Base-by-base conservation (phyloP, 108 stramenopile species). In the Mayamaea pseudoterrestris region DNA sequence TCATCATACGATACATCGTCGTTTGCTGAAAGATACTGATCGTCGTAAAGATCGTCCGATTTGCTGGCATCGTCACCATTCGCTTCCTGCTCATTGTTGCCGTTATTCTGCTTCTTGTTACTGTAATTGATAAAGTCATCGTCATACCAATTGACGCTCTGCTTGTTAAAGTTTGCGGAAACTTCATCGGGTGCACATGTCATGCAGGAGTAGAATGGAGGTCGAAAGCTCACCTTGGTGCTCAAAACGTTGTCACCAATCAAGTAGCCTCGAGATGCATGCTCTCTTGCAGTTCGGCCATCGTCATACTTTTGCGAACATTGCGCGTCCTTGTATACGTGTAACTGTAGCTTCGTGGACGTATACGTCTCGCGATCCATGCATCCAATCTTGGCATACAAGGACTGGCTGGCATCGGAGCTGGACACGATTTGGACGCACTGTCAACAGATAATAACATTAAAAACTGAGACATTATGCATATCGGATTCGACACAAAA, bases 321-420 rank as follows among this genome's bases (percentile, higher is more conserved):
- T 22, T 73, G 68, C 5, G 61, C 52, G 48, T 90, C 88, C 12
- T 66, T 83, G 60, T 90, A 90, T 0, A 90, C 39, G 34, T 80
- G 78, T 49, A 90, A 55, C 41, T 80, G 67, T 0, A 90, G 53
- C 34, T 75, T 83, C 23, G 83, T 85, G 28, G 83, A 85, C 7
- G 80, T 85, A 52, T 73, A 85, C 0, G 88, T 85, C 39, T 77
- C 78, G 13, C 80, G 66, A 14, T 83, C 78, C 55, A 77, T 67
- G 50, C 88, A 90, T 17, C 88, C 88, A 52, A 90, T 84, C 46
- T 90, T 90, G 54, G 80, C 88, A 39, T 90, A 90, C 22, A 90
- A 62, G 13, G 55, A 37, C 0, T 58, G 61, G 30, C 63, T 41
- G 7, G 65, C 29, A 44, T 79, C 49, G 12, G 49, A 50, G 16